Evolutionary conservation across 2,329 filamentous ascomycete genomes (phyloP), one percentile per base, ranked within the genome.

Genomic region (Lachnellula willkommii): DNA sequence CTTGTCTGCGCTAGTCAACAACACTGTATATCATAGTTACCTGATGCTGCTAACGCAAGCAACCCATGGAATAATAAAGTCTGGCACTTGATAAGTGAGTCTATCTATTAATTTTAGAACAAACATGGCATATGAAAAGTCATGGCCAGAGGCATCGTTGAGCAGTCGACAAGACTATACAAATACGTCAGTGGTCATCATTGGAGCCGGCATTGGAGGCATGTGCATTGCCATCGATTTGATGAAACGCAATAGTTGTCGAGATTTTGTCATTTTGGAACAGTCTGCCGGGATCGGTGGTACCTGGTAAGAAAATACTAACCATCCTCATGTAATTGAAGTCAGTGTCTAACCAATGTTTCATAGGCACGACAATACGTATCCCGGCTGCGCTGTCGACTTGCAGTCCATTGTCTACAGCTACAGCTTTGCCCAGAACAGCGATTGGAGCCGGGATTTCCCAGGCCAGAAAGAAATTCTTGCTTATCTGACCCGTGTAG

Each of bases 401-500:
- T 47, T 26, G 9, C 42, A 4, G 46, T 12, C 26, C 24, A 36
- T 36, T n/a, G 47, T 83, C 2, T 83, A 84, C 69, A 79, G 74
- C 47, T 82, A 76, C 66, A 81, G 77, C 12, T 84, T 83, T 60
- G 80, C 79, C 40, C 79, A 81, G 52, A 82, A 82, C 48, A 69
- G 78, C 1, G 71, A 77, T 59, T 84, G 81, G 80, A 77, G 77
- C 0, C 68, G 79, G 24, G 73, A 79, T 52, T 83, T 82, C 60
- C 78, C 81, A 0, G 77, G 78, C 0, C 80, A 84, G 62, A 78
- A 82, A 63, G 81, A 84, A 64, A 80, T 84, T 22, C 70, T 77
- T 70, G 69, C 70, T n/a, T 83, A 84, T 59, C 71, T 84, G 2
- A 73, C 75, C 48, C 66, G 69, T 1, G 71, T 81, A 6, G 79